Evolutionary conservation across 352 stramenopile species (phyloP), one percentile per base, ranked within the genome.

Genomic region (Phytophthora multivora): DNA sequence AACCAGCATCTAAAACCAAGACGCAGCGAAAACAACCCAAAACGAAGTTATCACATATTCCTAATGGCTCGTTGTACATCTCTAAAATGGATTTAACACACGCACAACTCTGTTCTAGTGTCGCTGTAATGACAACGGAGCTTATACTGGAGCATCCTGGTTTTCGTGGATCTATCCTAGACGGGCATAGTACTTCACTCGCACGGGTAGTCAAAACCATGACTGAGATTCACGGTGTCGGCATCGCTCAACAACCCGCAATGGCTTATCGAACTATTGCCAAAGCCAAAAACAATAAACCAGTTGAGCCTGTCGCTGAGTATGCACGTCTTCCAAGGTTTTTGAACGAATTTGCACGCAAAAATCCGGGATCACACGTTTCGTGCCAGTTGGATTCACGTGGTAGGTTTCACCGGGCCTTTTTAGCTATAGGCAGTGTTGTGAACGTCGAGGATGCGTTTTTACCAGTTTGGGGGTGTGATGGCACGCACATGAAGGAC

Each of bases 401-500:
- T 4, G 33, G 30, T 1, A 10, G 43, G n/a, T 61, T 61, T 13
- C 54, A 41, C 35, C n/a, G 54, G 45, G n/a, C n/a, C n/a, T n/a
- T n/a, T n/a, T n/a, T n/a, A n/a, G n/a, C n/a, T n/a, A n/a, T n/a
- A n/a, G n/a, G n/a, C n/a, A n/a, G n/a, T n/a, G n/a, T n/a, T n/a
- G n/a, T n/a, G n/a, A n/a, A n/a, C n/a, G n/a, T n/a, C n/a, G n/a
- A 63, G 16, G 16, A 56, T 8, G 10, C 1, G 0, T 4, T 64
- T 11, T 33, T 64, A 19, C 46, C 38, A 9, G 47, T 52, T 31
- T 64, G 47, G 47, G 47, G 58, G 16, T 59, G 47, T 13, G 57
- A 65, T n/a, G 47, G 47, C 1, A 65, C 57, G 2, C 48, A 47
- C n/a, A 59, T 59, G 47, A 64, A 50, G 21, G 6, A 58, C 10